Evolutionary conservation across 1,139 yeast species (phyloP).

Genomic region (Lodderomyces oxycetoniae): DNA sequence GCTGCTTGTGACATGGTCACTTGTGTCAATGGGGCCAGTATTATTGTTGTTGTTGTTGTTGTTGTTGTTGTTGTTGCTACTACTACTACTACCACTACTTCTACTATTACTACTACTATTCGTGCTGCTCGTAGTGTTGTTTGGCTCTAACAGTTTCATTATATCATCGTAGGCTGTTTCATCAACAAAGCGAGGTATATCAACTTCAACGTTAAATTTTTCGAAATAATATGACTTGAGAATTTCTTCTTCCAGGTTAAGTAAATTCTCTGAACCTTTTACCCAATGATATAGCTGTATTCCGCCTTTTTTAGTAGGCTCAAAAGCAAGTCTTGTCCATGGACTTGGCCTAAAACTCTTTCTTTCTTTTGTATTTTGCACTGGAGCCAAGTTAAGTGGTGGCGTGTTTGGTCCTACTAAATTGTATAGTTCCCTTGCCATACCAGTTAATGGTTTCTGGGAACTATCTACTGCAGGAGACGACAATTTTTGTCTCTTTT

Average conservation of each 20-base stretch:
- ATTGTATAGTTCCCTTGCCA: conserved; percentile 86
- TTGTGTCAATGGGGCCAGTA: too few species aligned
- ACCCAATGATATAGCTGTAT: conserved; percentile 76
- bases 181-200: conserved; percentile 64
- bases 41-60: too few species aligned
- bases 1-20: too few species aligned
- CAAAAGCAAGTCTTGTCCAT: conserved; percentile 70
- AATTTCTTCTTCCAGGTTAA: conserved; percentile 28
- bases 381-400: conserved; percentile 59
- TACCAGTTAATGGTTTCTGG: conserved; percentile 55
- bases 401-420: conserved; percentile 91
- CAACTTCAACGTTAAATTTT: conserved; percentile 65
- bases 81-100: too few species aligned
- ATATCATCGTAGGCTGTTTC: conserved; percentile 57
- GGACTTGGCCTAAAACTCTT: conserved; percentile 70
- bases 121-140: too few species aligned
- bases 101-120: too few species aligned
- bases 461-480: conserved; percentile 28
- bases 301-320: conserved; percentile 45
- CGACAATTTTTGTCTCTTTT: conserved; percentile 33
- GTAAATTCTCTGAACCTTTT: conserved; percentile 59
- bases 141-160: conserved; percentile 27
- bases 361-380: conserved; percentile 59
- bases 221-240: conserved; percentile 65
- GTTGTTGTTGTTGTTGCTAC: too few species aligned